Evolutionary conservation across 2,329 filamentous ascomycete species (phyloP), one percentile per base, ranked within the genome.

Genomic region (Hymenoscyphus scutula): DNA sequence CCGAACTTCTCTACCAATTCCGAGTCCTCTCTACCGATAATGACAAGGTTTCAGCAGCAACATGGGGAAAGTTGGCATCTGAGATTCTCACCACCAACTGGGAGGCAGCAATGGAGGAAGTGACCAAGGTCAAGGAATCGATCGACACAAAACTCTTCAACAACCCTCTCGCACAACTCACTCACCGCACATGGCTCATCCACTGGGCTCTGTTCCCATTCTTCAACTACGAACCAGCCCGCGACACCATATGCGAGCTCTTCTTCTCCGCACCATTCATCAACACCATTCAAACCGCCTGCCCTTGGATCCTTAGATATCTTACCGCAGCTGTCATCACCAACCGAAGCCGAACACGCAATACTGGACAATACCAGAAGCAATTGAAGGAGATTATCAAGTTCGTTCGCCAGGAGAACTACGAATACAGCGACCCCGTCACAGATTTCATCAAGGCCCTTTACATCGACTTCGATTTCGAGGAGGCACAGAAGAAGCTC

Each of bases 201-300:
- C 95, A 99, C 89, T 99, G 95, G 93, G 89, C 91, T 54, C 88
- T 99, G 65, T 99, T 98, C 86, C 94, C 95, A 66, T 93, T 97
- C 81, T 99, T 98, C 86, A 98, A 99, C 87, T 89, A 91, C 81
- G 94, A 98, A 74, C 84, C 87, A 69, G 91, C 92, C 63, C 92
- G 94, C 74, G 95, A 99, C 75, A 86, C 87, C 71, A 85, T 99
- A 72, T 91, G 95, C 74, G 95, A 99, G 72, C 88, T 98, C 76
- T 95, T 97, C 84, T 98, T 99, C 86, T 96, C 90, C 68, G 90
- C 93, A 68, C 86, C 92, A 72, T 99, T 92, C 84, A 99, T 99
- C 87, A 99, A 98, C 86, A 98, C 94, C 72, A 97, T 99, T 77
- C 95, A 99, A 84, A 97, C 95, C 64, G 90, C 88, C 73, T 97